These are phyloP conservation scores for Cutaneotrichosporon mucoides DNA, from an alignment of 1,284 basidiomycete genomes.

Conservation along the genomic window DNA sequence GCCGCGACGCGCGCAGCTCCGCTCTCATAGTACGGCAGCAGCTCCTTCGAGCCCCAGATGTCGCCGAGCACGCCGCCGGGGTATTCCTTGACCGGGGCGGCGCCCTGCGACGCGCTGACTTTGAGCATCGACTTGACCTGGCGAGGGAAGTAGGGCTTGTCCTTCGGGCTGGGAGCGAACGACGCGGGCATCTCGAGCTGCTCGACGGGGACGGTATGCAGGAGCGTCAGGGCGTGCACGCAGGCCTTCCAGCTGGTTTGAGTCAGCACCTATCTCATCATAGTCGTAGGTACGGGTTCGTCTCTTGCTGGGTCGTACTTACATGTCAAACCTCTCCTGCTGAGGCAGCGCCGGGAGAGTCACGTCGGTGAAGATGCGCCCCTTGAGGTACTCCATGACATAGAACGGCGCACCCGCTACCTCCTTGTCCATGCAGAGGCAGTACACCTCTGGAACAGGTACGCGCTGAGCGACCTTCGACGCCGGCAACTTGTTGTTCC, in stretches of 20 bases:
- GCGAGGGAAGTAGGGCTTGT: slow-evolving; percentile 75
- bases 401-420: slow-evolving; percentile 92
- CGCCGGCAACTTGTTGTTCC: slow-evolving; percentile 55
- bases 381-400: slow-evolving; percentile 90
- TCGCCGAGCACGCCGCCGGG: slow-evolving; percentile 35
- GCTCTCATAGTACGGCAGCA: slow-evolving; percentile 62
- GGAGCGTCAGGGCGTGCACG: slow-evolving; percentile 66
- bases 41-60: slow-evolving; percentile 61
- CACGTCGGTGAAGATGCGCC: slow-evolving; percentile 85
- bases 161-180: slow-evolving; percentile 64
- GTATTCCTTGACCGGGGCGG: slow-evolving; percentile 56
- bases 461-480: slow-evolving; percentile 50
- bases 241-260: slow-evolving; percentile 67
- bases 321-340: slow-evolving; percentile 68
- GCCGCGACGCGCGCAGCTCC: slow-evolving; percentile 69
- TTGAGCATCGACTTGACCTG: slow-evolving; percentile 80
- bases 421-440: slow-evolving; percentile 69
- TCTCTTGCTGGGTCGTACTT: slow-evolving; percentile 25
- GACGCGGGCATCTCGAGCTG: slow-evolving; percentile 63
- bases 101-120: slow-evolving; percentile 72
- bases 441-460: slow-evolving; percentile 79
- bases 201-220: slow-evolving; percentile 67
- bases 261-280: neutral
- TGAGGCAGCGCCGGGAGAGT: slow-evolving; percentile 64
- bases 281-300: neutral